Percentiles rank a stretch among this genome's conserved stretches.
Conservation (phyloP, 208 protist genomes). For the Acanthamoeba quina region DNA sequence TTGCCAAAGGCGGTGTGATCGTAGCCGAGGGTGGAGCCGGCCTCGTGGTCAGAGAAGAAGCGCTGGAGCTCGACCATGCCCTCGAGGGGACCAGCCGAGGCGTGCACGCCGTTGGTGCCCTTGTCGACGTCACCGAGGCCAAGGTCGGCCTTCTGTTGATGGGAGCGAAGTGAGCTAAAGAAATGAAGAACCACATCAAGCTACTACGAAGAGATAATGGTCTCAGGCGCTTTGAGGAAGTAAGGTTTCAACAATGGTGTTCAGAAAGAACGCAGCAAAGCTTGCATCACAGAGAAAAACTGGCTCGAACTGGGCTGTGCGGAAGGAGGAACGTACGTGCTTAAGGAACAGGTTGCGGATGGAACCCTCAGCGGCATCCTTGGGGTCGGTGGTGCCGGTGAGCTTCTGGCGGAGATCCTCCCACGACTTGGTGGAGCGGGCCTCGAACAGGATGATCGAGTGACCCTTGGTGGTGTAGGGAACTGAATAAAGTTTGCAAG, state of each 20-base stretch:
- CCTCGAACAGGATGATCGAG: slow-evolving; percentile 74
- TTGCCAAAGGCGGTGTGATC: slow-evolving; percentile 70
- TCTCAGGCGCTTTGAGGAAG: slow-evolving; percentile 70
- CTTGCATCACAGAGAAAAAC: slow-evolving; percentile 47
- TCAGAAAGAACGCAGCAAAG: slow-evolving; percentile 71
- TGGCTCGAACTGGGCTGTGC: neutral
- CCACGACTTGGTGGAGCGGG: slow-evolving; percentile 73
- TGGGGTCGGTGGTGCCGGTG: slow-evolving; percentile 70
- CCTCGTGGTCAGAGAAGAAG: slow-evolving; percentile 74
- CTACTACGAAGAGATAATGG: neutral
- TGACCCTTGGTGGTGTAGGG: slow-evolving; percentile 76
- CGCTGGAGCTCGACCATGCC: slow-evolving; percentile 76
- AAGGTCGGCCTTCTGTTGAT: slow-evolving; percentile 60
- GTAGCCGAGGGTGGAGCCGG: slow-evolving; percentile 55
- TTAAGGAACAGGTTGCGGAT: slow-evolving; percentile 74
- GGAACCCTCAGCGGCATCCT: slow-evolving; percentile 69
- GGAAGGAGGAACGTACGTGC: slow-evolving; percentile 31
- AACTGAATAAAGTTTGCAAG: neutral
- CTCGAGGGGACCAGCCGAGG: slow-evolving; percentile 69
- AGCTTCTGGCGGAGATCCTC: slow-evolving; percentile 73
- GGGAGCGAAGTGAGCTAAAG: neutral
- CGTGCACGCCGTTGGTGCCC: slow-evolving; percentile 75
- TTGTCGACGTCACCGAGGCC: slow-evolving; percentile 72
- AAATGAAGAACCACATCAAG: neutral
- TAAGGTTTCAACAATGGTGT: slow-evolving; percentile 17